phyloP scores from a whole-genome alignment of 306 rosid genomes.

The Cicer judaicum region DNA sequence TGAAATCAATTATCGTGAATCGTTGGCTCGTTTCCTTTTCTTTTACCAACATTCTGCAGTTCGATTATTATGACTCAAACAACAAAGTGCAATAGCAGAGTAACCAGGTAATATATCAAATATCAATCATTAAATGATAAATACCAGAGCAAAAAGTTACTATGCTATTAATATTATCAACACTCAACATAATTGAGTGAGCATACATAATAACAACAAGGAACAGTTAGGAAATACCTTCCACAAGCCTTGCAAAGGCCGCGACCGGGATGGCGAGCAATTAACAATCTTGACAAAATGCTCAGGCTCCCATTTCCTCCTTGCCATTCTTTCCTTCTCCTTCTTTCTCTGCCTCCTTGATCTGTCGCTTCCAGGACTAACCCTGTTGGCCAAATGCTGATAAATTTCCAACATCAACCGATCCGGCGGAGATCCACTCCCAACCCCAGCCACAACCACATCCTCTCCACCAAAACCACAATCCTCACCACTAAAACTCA shows the following conservation, averaged over 20 bases:
- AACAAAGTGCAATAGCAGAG: neutral
- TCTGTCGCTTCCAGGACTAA: conserved; percentile 75
- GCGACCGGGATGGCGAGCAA: conserved; percentile 68
- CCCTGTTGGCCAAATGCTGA: conserved; percentile 86
- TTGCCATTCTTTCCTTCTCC: conserved; percentile 72
- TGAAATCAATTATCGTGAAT: conserved; percentile 30
- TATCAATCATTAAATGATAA: conserved; percentile 33
- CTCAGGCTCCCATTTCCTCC: conserved; percentile 85
- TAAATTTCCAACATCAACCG: conserved; percentile 77
- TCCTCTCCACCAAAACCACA: conserved; percentile 52
- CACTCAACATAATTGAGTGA: conserved; percentile 41
- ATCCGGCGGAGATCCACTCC: conserved; percentile 72
- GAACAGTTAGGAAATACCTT: conserved; percentile 62
- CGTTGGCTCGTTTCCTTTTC: neutral
- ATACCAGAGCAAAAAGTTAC: conserved; percentile 15
- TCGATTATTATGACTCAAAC: conserved; percentile 30
- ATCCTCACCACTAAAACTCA: conserved; percentile 52
- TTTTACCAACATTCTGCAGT: conserved; percentile 1
- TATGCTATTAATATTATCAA: neutral
- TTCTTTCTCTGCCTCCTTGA: conserved; percentile 80
- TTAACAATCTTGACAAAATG: conserved; percentile 92
- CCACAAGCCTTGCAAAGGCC: conserved; percentile 99
- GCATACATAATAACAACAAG: conserved; percentile 42
- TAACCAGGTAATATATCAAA: conserved; percentile 3
- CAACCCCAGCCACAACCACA: conserved; percentile 28